Conservation (phyloP, 495 filamentous ascomycete species). For the Penicillium bovifimosum region DNA sequence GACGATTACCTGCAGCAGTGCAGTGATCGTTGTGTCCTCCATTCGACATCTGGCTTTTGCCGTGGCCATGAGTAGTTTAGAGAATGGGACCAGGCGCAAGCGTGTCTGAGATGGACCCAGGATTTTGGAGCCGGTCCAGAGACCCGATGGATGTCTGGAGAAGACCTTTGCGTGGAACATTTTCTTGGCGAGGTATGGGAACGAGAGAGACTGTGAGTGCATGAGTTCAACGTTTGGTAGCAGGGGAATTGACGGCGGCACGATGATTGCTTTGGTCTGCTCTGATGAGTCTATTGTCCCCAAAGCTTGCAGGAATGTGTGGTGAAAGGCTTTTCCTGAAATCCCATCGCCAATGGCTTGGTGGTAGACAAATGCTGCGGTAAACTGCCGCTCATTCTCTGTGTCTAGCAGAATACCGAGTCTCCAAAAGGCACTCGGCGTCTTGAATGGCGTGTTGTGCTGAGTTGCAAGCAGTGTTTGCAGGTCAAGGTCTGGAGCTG, state of each 20-base stretch:
- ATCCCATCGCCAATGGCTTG: constrained; percentile 32
- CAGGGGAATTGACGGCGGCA: constrained; percentile 25
- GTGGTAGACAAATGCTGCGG: constrained; percentile 36
- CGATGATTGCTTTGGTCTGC: constrained; percentile 20
- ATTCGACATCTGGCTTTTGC: constrained; percentile 25
- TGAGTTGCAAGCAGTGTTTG: constrained; percentile 31
- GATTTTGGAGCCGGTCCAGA: constrained; percentile 26
- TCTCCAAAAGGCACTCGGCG: constrained; percentile 36
- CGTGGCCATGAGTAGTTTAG: constrained; percentile 12
- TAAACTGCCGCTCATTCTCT: constrained; percentile 21
- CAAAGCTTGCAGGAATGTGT: constrained; percentile 26
- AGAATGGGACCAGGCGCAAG: constrained; percentile 18
- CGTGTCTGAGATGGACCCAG: constrained; percentile 15
- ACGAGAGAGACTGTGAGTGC: constrained; percentile 24
- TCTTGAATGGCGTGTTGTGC: constrained; percentile 32
- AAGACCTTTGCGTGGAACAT: constrained; percentile 28
- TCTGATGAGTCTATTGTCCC: constrained; percentile 4
- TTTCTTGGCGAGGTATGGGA: constrained; percentile 18
- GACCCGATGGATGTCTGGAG: constrained; percentile 12
- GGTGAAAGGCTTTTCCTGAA: constrained; percentile 35
- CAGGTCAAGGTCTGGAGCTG: constrained; percentile 25
- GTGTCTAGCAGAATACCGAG: constrained; percentile 26
- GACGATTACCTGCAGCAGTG: constrained; percentile 27
- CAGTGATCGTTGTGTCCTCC: constrained; percentile 35
- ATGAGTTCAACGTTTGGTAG: constrained; percentile 25